Base-by-base conservation (phyloP, 2,329 filamentous ascomycete genomes). In the Penicillium sp. region DNA sequence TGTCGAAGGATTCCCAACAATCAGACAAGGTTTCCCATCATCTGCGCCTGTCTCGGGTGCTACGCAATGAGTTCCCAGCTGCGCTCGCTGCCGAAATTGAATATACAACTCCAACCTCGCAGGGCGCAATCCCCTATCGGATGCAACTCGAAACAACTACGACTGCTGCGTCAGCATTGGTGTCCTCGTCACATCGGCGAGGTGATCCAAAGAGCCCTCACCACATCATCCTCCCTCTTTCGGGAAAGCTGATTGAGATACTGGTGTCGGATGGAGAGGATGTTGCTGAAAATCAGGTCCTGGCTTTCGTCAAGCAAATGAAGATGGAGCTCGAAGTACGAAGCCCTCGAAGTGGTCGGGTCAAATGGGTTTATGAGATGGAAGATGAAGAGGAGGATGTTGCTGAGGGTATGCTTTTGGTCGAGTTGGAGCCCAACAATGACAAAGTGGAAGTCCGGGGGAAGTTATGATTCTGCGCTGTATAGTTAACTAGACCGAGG, bases 281-380 rank as follows among this genome's bases (percentile, higher is more conserved):
- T 31, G 31, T 31, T 13, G 31, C 11, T 31, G 31, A 31, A 31
- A 31, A 31, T 13, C 64, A 86, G 39, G 72, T 81, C 0, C 73
- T 87, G 61, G 82, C 75, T 8, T 83, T 87, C 19, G 79, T 87
- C 21, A 82, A 83, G 69, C 85, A 87, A 70, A 87, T 87, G 84
- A 87, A 87, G 71, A 88, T 87, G 85, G 85, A 88, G 61, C 70
- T 87, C n/a, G 85, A 87, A 64, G 80, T 88, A 3, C 70, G 85
- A 23, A 77, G 76, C 53, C 74, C 76, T 16, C 74, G 75, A 5
- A 72, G 74, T 1, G 84, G 84, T 0, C 68, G 65, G 2, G 76
- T 84, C 5, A 72, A 67, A 1, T 86, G 82, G 79, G 76, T 81
- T 0, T 74, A 77, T 47, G 81, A 84, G 49, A 76, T 77, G 45